Percentiles rank a stretch among this genome's conserved stretches.
phyloP scores from a whole-genome alignment of 768 basidiomycete genomes.

The Leccinum boreale region DNA sequence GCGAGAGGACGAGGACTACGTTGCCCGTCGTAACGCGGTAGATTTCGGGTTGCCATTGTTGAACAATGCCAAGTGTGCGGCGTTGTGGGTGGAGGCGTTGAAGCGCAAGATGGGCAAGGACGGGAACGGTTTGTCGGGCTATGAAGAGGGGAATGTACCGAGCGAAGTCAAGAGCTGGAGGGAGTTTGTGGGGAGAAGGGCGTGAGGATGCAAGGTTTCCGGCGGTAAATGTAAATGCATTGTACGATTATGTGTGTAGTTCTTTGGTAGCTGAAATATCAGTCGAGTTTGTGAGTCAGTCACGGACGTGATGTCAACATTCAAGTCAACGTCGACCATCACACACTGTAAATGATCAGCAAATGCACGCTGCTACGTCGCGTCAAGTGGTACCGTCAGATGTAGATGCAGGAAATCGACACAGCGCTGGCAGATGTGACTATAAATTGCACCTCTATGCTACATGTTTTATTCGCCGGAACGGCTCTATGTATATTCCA shows the following conservation, averaged over 20 bases:
- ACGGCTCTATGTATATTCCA: too few relatives aligned
- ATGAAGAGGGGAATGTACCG: slow-evolving; percentile 85
- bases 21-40: slow-evolving; percentile 93
- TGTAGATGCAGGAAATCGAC: too few relatives aligned
- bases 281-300: background rate
- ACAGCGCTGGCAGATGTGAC: too few relatives aligned
- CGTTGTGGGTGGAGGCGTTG: slow-evolving; percentile 87
- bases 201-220: slow-evolving; percentile 31
- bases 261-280: background rate
- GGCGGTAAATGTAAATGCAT: background rate
- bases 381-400: background rate
- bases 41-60: slow-evolving; percentile 92
- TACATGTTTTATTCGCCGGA: too few relatives aligned
- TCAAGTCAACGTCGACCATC: too few relatives aligned
- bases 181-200: slow-evolving; percentile 77
- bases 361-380: background rate
- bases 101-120: slow-evolving; percentile 81
- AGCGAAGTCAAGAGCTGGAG: slow-evolving; percentile 90
- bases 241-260: background rate
- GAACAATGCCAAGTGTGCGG: slow-evolving; percentile 86
- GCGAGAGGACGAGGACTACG: slow-evolving; percentile 91
- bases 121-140: slow-evolving; percentile 58
- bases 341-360: background rate
- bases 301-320: too few relatives aligned
- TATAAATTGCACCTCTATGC: too few relatives aligned